Conservation (phyloP, 2,329 filamentous ascomycete genomes). For the Colletotrichum simmondsii region DNA sequence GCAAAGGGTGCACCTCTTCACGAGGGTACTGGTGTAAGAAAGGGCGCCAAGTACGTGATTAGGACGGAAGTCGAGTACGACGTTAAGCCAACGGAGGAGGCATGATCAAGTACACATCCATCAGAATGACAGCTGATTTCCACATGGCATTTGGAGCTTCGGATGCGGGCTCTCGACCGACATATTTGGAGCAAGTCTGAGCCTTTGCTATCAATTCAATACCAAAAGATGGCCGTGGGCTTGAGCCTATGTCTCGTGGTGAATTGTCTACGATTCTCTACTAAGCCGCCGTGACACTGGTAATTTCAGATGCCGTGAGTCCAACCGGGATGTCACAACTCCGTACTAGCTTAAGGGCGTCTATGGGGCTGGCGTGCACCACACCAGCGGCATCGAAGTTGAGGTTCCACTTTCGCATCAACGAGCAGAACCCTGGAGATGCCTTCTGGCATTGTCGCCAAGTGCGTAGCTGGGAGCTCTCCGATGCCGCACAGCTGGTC, state of each 20-base stretch:
- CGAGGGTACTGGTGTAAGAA: slow-evolving; percentile 77
- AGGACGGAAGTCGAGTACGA: slow-evolving; percentile 79
- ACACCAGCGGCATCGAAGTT: too few relatives aligned
- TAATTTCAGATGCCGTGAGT: too few relatives aligned
- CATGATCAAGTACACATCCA: not conserved
- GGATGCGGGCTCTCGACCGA: not conserved
- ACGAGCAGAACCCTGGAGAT: too few relatives aligned
- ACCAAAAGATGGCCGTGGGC: too few relatives aligned
- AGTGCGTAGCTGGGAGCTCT: not conserved
- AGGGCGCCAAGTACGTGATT: slow-evolving; percentile 76
- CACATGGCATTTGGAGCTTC: not conserved
- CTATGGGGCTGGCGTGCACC: too few relatives aligned
- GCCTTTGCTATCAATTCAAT: not conserved
- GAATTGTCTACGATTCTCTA: too few relatives aligned
- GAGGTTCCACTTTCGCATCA: too few relatives aligned
- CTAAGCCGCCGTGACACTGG: too few relatives aligned
- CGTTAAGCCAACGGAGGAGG: slow-evolving; percentile 51
- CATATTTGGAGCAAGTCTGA: not conserved
- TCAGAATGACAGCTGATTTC: not conserved
- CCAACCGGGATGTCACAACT: too few relatives aligned
- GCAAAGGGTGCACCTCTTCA: slow-evolving; percentile 73
- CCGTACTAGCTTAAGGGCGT: too few relatives aligned
- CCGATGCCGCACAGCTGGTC: not conserved
- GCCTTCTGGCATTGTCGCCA: not conserved
- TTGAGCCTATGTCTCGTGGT: too few relatives aligned